phyloP scores from a whole-genome alignment of 176 grass and related monocot species.

The Oryza nivara region DNA sequence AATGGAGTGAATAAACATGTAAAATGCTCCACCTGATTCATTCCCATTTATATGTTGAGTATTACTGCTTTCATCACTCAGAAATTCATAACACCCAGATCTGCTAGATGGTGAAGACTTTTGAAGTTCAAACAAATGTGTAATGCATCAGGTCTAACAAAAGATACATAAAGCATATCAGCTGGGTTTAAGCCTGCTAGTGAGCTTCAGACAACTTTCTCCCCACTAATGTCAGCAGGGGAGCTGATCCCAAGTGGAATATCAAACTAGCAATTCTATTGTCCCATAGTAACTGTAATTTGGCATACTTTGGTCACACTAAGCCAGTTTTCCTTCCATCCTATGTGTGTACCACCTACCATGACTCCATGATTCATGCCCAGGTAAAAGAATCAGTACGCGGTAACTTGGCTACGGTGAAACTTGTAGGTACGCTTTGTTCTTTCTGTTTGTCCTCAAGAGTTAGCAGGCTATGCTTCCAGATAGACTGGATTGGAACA shows the following conservation, averaged over 20 bases:
- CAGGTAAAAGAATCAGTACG: neutral
- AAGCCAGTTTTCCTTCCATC: neutral
- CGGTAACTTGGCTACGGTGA: neutral
- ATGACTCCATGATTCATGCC: neutral
- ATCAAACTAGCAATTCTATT: neutral
- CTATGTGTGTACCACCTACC: neutral
- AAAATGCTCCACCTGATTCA: constrained; percentile 6
- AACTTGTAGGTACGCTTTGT: neutral
- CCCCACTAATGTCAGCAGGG: neutral
- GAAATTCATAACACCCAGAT: neutral
- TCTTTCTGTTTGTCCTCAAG: neutral
- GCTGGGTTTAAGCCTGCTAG: neutral
- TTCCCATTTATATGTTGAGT: neutral
- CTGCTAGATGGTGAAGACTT: neutral
- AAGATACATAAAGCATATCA: neutral
- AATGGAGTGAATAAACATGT: neutral
- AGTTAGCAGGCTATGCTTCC: neutral
- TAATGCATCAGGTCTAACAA: neutral
- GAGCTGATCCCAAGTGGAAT: neutral
- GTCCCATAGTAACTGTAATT: constrained; percentile 5
- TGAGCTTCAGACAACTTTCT: constrained; percentile 23
- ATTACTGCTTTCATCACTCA: neutral
- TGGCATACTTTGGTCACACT: neutral
- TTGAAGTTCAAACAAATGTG: neutral
- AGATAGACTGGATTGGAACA: neutral